Evolutionary conservation across 2,329 filamentous ascomycete genomes (phyloP), one percentile per base, ranked within the genome.

Genomic region (Pestalotiopsis sp.): DNA sequence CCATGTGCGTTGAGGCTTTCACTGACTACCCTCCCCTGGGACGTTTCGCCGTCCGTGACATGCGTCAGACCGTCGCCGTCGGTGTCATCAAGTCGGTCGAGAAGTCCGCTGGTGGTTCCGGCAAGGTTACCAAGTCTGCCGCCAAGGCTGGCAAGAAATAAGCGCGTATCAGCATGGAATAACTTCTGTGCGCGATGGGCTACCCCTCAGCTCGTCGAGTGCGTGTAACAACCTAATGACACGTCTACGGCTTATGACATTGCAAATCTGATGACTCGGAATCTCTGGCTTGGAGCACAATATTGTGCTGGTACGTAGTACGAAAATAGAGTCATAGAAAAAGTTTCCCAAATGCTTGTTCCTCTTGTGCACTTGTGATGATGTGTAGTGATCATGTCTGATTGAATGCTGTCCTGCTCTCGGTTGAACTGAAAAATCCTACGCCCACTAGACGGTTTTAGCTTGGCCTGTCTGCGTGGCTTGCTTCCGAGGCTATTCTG

Each of bases 1-100:
- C 96, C 84, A 99, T 99, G 96, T 99, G 96, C 87, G 96, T 99
- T 86, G 96, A 99, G 94, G 89, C 96, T 80, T 99, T 98, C 94
- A 98, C 95, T 81, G 94, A 98, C 83, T 99, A 98, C 91, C 95
- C 96, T 82, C 96, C 96, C 85, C 94, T 99, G 80, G 96, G 96
- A 85, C 95, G 96, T 92, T 99, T 99, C 91, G 96, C 96, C 85
- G 96, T 99, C 90, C 95, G 95, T 92, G 95, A 98, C 88, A 98
- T 98, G 95, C 87, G 89, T 83, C 89, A 93, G 83, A 95, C 93
- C 85, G 93, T 96, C 78, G 93, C 93, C 76, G 93, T 97, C 86
- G 93, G 94, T 92, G 93, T 97, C 86, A 95, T 97, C 90, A 97
- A 97, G 91, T 86, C 87, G 73, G 92, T 95, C 73, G 90, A 90